A percentile compares a stretch with the other conserved stretches of the same genome.
Conservation (phyloP, 2,329 filamentous ascomycete species). For the Juglanconis oblonga region DNA sequence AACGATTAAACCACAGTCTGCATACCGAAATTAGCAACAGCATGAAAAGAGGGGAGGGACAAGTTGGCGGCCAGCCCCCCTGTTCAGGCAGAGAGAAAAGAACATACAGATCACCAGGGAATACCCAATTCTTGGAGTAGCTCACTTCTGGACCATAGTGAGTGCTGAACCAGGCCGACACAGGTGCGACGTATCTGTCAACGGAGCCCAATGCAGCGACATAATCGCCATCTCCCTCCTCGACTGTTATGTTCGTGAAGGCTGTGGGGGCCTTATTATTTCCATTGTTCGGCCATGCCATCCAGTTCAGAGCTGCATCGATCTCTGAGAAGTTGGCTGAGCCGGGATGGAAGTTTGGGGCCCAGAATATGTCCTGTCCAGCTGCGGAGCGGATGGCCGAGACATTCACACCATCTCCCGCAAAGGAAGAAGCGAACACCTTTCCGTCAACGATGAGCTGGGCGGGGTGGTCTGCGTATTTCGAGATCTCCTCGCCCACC, state of each 20-base stretch:
- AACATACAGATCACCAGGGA: slow-evolving; percentile 47
- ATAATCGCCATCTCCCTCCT: slow-evolving; percentile 34
- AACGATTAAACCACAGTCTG: slow-evolving; percentile 53
- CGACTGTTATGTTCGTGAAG: slow-evolving; percentile 37
- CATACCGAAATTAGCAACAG: too few relatives aligned
- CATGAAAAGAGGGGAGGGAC: too few relatives aligned
- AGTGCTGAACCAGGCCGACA: slow-evolving; percentile 35
- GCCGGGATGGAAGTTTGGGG: slow-evolving; percentile 47
- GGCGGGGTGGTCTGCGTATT: slow-evolving; percentile 40
- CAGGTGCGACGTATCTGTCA: slow-evolving; percentile 21
- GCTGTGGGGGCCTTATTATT: slow-evolving; percentile 47
- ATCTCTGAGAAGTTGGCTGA: slow-evolving; percentile 33
- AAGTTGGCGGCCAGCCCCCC: background rate
- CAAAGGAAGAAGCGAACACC: slow-evolving; percentile 53
- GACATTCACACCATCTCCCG: slow-evolving; percentile 44
- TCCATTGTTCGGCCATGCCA: slow-evolving; percentile 42
- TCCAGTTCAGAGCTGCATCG: slow-evolving; percentile 41
- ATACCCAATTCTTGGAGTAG: slow-evolving; percentile 55
- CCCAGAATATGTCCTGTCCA: slow-evolving; percentile 43
- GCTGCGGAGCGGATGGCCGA: slow-evolving; percentile 38
- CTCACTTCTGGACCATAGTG: slow-evolving; percentile 42
- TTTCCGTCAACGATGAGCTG: slow-evolving; percentile 49
- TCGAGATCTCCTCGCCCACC: slow-evolving; percentile 42
- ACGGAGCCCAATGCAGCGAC: slow-evolving; percentile 29
- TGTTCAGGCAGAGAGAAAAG: background rate